Percentiles rank a stretch among this genome's conserved stretches.
phyloP scores from a whole-genome alignment of 202 grass and related monocot species.

The Panicum virgatum region DNA sequence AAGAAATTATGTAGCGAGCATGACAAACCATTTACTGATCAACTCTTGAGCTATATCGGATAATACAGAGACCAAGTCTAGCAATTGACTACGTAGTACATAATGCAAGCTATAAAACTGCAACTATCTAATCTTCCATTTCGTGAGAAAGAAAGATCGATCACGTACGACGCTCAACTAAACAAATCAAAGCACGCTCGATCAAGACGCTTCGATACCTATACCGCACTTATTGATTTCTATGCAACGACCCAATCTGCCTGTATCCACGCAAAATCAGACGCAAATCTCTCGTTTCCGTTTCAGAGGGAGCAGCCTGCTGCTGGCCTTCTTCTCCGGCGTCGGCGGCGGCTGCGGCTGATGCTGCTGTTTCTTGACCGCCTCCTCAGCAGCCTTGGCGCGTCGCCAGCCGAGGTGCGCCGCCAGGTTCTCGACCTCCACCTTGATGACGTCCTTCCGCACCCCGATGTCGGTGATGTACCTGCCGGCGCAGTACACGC shows the following conservation, averaged over 20 bases:
- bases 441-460: constrained; percentile 86
- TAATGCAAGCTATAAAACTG: not conserved
- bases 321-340: not conserved
- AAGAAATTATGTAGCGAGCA: not conserved
- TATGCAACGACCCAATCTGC: not conserved
- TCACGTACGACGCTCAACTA: not conserved
- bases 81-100: not conserved
- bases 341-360: not conserved
- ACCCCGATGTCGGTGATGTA: constrained; percentile 89
- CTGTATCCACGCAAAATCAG: not conserved
- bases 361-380: constrained; percentile 8
- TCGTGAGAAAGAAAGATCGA: constrained; percentile 17
- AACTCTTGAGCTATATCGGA: constrained; percentile 17
- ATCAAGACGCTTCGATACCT: constrained; percentile 29
- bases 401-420: constrained; percentile 55
- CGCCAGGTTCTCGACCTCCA: constrained; percentile 75
- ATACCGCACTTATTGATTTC: not conserved
- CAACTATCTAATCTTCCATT: not conserved
- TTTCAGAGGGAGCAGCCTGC: constrained; percentile 44
- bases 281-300: constrained; percentile 44
- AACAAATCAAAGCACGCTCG: constrained; percentile 29
- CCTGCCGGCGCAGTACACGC: constrained; percentile 77
- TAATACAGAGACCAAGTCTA: not conserved
- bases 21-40: not conserved
- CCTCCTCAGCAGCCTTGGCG: constrained; percentile 28